Percentiles rank a stretch among this genome's conserved stretches.
Conservation (phyloP, 768 basidiomycete genomes). For the Naematelia encephala region DNA sequence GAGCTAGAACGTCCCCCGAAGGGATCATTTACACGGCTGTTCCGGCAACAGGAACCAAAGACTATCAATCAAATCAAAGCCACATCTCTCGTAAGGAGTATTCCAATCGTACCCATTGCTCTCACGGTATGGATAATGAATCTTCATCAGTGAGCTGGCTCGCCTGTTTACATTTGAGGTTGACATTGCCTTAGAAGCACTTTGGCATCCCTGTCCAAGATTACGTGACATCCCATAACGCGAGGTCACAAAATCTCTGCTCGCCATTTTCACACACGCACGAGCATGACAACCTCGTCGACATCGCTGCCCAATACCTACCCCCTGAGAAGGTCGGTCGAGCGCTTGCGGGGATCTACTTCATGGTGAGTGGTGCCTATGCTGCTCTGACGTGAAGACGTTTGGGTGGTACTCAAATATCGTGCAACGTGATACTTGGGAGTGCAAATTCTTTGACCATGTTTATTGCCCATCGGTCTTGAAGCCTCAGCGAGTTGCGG, state of each 20-base stretch:
- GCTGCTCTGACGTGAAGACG: constrained; percentile 5
- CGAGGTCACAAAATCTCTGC: background rate
- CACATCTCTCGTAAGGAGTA: no score
- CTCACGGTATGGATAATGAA: no score
- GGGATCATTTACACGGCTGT: no score
- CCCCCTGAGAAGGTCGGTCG: constrained; percentile 7
- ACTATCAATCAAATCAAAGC: no score
- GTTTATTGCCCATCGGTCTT: background rate
- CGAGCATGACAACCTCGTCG: constrained; percentile 6
- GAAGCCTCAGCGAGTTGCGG: constrained; percentile 16
- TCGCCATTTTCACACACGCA: background rate
- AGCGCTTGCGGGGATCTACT: constrained; percentile 14
- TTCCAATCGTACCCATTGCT: no score
- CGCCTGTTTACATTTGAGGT: no score
- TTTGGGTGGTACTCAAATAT: constrained; percentile 24
- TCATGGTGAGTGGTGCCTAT: constrained; percentile 7
- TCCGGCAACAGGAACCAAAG: no score
- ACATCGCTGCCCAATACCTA: constrained; percentile 9
- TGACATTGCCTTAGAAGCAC: no score
- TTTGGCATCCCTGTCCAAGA: constrained; percentile 2
- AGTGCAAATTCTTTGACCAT: constrained; percentile 10
- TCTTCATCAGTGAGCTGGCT: no score
- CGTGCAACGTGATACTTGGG: constrained; percentile 13
- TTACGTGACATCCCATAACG: background rate
- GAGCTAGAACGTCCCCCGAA: no score